A percentile compares a stretch with the other conserved stretches of the same genome.
Conservation (phyloP, 1,284 basidiomycete species). For the Quambalaria eucalypti region DNA sequence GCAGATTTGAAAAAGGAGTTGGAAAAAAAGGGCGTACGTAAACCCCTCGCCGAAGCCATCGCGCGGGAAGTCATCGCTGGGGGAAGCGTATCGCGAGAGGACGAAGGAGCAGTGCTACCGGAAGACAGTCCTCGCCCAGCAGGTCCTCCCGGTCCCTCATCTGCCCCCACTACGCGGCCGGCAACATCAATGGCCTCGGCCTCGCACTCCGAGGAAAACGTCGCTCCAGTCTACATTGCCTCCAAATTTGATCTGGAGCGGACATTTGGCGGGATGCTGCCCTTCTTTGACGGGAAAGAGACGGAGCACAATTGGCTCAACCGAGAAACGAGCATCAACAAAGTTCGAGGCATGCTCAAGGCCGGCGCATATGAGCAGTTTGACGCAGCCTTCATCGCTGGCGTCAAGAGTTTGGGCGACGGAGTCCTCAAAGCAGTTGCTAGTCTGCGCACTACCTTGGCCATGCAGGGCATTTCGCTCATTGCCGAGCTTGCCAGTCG, state of each 20-base stretch:
- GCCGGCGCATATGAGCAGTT: constrained; percentile 69
- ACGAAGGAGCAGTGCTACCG: too few relatives aligned
- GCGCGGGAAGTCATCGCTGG: constrained; percentile 47
- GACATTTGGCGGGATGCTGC: constrained; percentile 69
- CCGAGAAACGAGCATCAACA: constrained; percentile 68
- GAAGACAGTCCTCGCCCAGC: too few relatives aligned
- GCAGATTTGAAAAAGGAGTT: constrained; percentile 89
- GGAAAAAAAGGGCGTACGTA: constrained; percentile 70
- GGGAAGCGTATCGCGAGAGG: not conserved
- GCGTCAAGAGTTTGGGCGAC: constrained; percentile 69
- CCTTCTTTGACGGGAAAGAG: constrained; percentile 84
- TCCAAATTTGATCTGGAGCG: constrained; percentile 73
- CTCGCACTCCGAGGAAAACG: constrained; percentile 18
- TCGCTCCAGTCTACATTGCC: constrained; percentile 58
- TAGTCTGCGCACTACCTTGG: constrained; percentile 84
- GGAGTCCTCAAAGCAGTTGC: constrained; percentile 76
- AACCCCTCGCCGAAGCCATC: constrained; percentile 59
- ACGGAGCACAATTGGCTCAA: constrained; percentile 90
- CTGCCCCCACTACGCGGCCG: not conserved
- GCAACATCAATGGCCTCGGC: not conserved
- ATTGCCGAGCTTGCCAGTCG: constrained; percentile 63
- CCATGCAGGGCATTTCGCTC: constrained; percentile 67
- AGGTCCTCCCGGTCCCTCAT: not conserved
- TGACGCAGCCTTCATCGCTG: constrained; percentile 61
- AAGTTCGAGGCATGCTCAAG: constrained; percentile 83